These are phyloP conservation scores for Crucihimalaya himalaica DNA, from an alignment of 345 rosid species.

Conservation along the genomic window DNA sequence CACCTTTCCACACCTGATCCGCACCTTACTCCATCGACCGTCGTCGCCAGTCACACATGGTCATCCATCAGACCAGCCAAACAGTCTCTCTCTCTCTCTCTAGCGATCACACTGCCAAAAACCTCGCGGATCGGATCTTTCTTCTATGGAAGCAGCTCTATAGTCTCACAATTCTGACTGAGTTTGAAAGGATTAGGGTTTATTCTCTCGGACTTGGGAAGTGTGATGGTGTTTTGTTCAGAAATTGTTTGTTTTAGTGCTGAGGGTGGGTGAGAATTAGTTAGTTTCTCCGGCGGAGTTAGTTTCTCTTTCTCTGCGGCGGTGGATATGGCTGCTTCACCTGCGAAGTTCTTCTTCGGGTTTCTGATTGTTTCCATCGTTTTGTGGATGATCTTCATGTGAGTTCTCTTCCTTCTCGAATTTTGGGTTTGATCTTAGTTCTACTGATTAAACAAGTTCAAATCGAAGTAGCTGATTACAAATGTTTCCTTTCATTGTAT, in stretches of 20 bases:
- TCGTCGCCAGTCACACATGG: slow-evolving; percentile 42
- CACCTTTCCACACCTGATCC: slow-evolving; percentile 42
- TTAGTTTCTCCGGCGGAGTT: slow-evolving; percentile 24
- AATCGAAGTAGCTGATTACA: background rate
- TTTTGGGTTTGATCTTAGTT: background rate
- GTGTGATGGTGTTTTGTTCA: slow-evolving; percentile 43
- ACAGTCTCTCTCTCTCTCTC: slow-evolving; percentile 36
- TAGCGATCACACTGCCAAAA: slow-evolving; percentile 50
- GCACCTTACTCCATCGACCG: background rate
- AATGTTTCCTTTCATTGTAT: background rate
- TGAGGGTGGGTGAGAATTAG: slow-evolving; percentile 21
- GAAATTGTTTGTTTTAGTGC: slow-evolving; percentile 34
- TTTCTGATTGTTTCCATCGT: slow-evolving; percentile 73
- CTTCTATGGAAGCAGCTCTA: slow-evolving; percentile 22
- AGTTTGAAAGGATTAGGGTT: slow-evolving; percentile 38
- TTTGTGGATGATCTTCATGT: slow-evolving; percentile 90
- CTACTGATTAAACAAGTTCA: background rate
- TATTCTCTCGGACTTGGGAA: background rate
- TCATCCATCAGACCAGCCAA: slow-evolving; percentile 39
- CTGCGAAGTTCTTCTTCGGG: slow-evolving; percentile 88
- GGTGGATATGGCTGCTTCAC: slow-evolving; percentile 75
- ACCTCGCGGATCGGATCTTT: slow-evolving; percentile 68
- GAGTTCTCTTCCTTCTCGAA: slow-evolving; percentile 33
- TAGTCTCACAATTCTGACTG: slow-evolving; percentile 34
- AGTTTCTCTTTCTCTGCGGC: slow-evolving; percentile 5